Evolutionary conservation across 1,284 basidiomycete genomes (phyloP), one percentile per base, ranked within the genome.

Genomic region (Anthracocystis panici-leucophaei): DNA sequence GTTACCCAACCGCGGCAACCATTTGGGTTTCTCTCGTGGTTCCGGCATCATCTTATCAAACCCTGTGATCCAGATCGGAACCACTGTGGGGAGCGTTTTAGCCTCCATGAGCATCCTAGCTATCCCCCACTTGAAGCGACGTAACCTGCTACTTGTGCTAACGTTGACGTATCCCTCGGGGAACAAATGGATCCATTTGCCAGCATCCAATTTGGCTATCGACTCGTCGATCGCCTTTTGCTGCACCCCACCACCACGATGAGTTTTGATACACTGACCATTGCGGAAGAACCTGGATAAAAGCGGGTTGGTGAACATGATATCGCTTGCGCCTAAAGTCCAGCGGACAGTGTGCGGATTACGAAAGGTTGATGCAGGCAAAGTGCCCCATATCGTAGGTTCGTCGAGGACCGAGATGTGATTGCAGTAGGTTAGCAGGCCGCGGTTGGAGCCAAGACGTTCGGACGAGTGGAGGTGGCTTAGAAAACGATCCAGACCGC

Each of bases 101-200:
- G 75, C 57, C 41, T 81, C 80, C 52, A 80, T 70, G 25, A 78
- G 41, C 56, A 78, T 65, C 27, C 92, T 92, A 85, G 84, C 94
- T 91, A 97, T 88, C 63, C 96, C 97, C 97, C 96, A 99, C 87
- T 97, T 97, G 87, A 99, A 98, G 49, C 93, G 88, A 7, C 91
- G 88, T 67, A 98, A 85, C 45, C 88, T 86, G 10, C 88, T 86
- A 18, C 86, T 78, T 2, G 87, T 87, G 81, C 92, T 90, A 10
- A 88, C 86, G 82, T 94, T 92, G 49, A 98, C 91, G 77, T 92
- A 93, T 23, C 96, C 95, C 86, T 99, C 97, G 0, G 94, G 91
- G 78, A 95, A 99, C 45, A 99, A 88, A 83, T 99, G 96, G 12
- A 96, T 93, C 96, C 95, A 98, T 65, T 89, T 89, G 12, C 94